Evolutionary conservation across 1,284 basidiomycete genomes (phyloP), one percentile per base, ranked within the genome.

Genomic region (Ustilago trichophora): DNA sequence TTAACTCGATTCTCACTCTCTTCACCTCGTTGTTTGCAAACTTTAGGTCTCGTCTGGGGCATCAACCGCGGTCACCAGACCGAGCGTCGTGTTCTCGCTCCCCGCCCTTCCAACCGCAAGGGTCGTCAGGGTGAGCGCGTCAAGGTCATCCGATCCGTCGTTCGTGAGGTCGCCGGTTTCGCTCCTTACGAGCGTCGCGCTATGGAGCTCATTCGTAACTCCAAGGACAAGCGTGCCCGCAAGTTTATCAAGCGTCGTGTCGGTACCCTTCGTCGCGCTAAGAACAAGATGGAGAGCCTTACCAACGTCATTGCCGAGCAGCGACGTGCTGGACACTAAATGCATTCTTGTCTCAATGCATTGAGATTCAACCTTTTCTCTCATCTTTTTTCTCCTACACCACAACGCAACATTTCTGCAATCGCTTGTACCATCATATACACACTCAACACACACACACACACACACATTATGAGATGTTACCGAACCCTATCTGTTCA

Each of bases 141-240:
- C 46, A 65, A 72, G 64, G 56, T 72, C 37, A 71, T 79, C 63
- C 69, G 75, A 18, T 69, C 70, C 44, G 69, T 80, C 37, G 52
- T 81, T 27, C 70, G 80, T 41, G 77, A 82, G 73, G 82, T 84
- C 22, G 92, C 90, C 82, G 96, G 96, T 70, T 98, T 98, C 86
- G 92, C 94, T 42, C 91, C 96, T 41, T 99, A 99, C 84, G 96
- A 99, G 88, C 88, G 94, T 82, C 89, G 96, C 75, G 93, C 98
- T 59, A 90, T 99, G 91, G 96, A 99, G 85, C 84, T 99, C 87
- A 85, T 98, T 86, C 89, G 95, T 84, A 98, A 98, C 89, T 96
- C 93, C 74, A 98, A 98, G 87, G 91, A 81, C 74, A 81, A 81
- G 77, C 76, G 77, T 53, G 79, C 78, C 26, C 75, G 79, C 49